These are phyloP conservation scores for Hypoxylon subgilvum DNA, from an alignment of 495 filamentous ascomycete species.

Conservation along the genomic window DNA sequence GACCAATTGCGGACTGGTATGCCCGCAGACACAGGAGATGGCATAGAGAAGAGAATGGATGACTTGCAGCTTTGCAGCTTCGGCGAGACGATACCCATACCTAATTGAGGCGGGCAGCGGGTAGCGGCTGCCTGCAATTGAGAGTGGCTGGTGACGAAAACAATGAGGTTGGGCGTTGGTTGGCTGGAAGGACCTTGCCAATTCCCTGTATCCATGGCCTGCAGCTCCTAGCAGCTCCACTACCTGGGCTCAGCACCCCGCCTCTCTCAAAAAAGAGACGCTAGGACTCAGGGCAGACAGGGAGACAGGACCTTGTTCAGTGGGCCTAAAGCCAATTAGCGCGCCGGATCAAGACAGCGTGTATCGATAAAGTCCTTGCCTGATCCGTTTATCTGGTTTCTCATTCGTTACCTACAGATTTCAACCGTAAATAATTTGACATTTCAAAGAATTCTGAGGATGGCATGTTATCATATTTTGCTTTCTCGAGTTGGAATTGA, in stretches of 20 bases:
- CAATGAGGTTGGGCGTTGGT: constrained; percentile 38
- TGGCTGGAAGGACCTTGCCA: constrained; percentile 14
- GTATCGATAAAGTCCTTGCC: constrained; percentile 14
- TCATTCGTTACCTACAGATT: constrained; percentile 1
- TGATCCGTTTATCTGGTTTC: constrained; percentile 6
- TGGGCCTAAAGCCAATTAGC: constrained; percentile 26
- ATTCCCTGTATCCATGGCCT: no score
- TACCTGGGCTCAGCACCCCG: constrained; percentile 15
- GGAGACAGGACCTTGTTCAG: constrained; percentile 38
- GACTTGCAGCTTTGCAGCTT: constrained; percentile 29
- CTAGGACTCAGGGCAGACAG: constrained; percentile 11
- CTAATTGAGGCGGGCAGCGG: constrained; percentile 23
- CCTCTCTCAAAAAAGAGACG: constrained; percentile 18
- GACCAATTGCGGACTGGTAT: constrained; percentile 31
- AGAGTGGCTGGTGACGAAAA: constrained; percentile 41
- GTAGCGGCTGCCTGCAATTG: constrained; percentile 18
- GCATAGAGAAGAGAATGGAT: constrained; percentile 21
- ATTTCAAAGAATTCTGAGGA: not conserved
- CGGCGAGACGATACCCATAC: constrained; percentile 12
- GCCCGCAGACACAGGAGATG: constrained; percentile 28
- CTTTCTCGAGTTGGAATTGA: not conserved
- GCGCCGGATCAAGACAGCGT: constrained; percentile 2
- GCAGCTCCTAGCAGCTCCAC: no score
- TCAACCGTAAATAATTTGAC: not conserved
- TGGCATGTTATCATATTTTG: not conserved